Base-by-base conservation (phyloP, 805 yeast genomes). In the Starmerella khaoyaiensis region DNA sequence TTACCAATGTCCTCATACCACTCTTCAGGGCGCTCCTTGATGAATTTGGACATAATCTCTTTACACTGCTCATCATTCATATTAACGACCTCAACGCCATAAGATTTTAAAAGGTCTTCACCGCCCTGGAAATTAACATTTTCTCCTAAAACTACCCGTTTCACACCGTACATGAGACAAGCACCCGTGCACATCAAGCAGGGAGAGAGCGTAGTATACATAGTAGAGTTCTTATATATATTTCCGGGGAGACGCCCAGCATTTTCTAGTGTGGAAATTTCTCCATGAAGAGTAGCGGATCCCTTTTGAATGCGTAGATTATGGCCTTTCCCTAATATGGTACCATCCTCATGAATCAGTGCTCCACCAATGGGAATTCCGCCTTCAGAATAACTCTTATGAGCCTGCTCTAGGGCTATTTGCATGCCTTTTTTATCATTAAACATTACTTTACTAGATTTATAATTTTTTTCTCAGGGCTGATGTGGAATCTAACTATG, bases 181-280 rank as follows among this genome's bases (percentile, higher is more conserved):
- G 96, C 93, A 16, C 97, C 97, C 4, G 90, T 72, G 57, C 97
- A 87, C 96, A 87, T 87, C 48, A 76, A 69, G 57, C 97, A 87
- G 3, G 97, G 96, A 6, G 94, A 80, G 47, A 87, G 63, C 0
- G 95, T 80, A 21, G 96, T 84, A 61, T 84, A 87, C 71, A 83
- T 70, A 17, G 97, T 90, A 49, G 94, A 79, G 45, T 76, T 69
- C 52, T 78, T 79, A 63, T 87, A 87, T 14, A 70, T 72, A 17
- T 67, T 65, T 4, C 86, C 96, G 17, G 76, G 75, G 40, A 90
- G 64, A 52, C 97, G 71, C 6, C 97, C 97, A 16, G 94, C 93
- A 45, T 80, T 76, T 53, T 84, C 95, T 41, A 90, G 65, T 7
- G 94, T 75, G 9, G 86, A 70, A 50, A 81, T 90, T 56, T 87